Evolutionary conservation across 139 green algal species (phyloP), one percentile per base, ranked within the genome.

Genomic region (Pleodorina starrii): DNA sequence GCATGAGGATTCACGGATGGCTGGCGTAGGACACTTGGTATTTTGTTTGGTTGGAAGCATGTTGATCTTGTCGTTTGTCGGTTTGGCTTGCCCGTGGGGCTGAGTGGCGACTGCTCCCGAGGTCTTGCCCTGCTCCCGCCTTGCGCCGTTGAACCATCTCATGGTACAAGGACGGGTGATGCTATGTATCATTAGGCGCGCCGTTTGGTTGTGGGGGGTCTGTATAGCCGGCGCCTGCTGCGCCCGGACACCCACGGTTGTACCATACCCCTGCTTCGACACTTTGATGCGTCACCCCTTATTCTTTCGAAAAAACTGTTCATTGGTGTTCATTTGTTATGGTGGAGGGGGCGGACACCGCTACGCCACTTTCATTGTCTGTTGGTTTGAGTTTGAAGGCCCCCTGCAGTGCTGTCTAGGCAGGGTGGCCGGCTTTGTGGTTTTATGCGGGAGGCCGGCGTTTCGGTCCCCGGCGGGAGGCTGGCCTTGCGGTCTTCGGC

Each of bases 111-210:
- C 27, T 73, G 32, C 29, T 23, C 32, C n/a, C 16, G 32, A 23
- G 63, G 19, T 36, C 5, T 73, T 23, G 11, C 21, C 63, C 5
- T 38, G 63, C 27, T 19, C 35, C 35, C 27, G 21, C 29, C 32
- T 73, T 2, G 63, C 63, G 29, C 63, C 29, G 11, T 73, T 73
- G 63, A 73, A 73, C 25, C 29, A 73, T 73, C 21, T 73, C 63
- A 73, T 40, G 63, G 63, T 73, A 23, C 63, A 73, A 3, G 21
- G n/a, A 48, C 12, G 32, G 36, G 35, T 10, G 68, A 9, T 32
- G 68, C 68, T 10, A 48, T 82, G 74, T 82, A 82, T 46, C 46
- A 82, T 44, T 82, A 82, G 27, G 74, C 74, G 74, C 29, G 74
- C 74, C 44, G 25, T 80, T 82, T 82, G 35, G 74, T 82, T 82